These are phyloP conservation scores for Penicillium subrubescens DNA, from an alignment of 495 filamentous ascomycete species.

Conservation along the genomic window DNA sequence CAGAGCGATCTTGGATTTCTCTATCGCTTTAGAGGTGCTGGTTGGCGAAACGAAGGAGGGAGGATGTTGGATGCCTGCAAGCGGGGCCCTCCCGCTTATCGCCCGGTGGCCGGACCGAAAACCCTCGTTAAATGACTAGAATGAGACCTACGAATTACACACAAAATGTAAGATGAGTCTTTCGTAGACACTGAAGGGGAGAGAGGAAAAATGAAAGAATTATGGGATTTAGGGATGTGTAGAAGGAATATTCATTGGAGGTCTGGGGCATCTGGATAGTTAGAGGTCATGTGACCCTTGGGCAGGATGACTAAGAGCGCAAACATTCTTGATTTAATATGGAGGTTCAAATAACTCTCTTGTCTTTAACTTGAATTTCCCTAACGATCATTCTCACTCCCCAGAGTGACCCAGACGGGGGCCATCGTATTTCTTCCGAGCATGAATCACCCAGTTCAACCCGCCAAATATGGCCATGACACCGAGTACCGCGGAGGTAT, in stretches of 20 bases:
- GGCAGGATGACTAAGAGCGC: too few relatives aligned
- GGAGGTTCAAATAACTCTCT: neutral
- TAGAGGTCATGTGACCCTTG: too few relatives aligned
- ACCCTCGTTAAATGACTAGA: neutral
- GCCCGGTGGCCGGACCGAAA: neutral
- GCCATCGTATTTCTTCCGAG: slow-evolving; percentile 32
- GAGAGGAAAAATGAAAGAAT: too few relatives aligned
- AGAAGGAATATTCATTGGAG: too few relatives aligned
- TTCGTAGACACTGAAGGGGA: too few relatives aligned
- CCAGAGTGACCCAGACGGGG: slow-evolving; percentile 22
- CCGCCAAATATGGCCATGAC: slow-evolving; percentile 30
- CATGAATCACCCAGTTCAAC: slow-evolving; percentile 34
- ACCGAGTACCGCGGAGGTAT: slow-evolving; percentile 33
- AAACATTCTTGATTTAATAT: too few relatives aligned
- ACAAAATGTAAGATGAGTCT: neutral
- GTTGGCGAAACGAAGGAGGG: neutral
- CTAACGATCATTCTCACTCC: neutral
- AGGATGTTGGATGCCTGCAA: neutral
- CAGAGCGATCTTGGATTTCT: neutral
- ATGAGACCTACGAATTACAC: neutral
- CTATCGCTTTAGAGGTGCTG: neutral
- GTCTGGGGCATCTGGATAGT: too few relatives aligned
- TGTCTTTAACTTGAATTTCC: neutral
- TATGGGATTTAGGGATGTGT: too few relatives aligned
- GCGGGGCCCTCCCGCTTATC: neutral